Evolutionary conservation across 495 filamentous ascomycete species (phyloP).

Genomic region (Aspergillus panamensis): DNA sequence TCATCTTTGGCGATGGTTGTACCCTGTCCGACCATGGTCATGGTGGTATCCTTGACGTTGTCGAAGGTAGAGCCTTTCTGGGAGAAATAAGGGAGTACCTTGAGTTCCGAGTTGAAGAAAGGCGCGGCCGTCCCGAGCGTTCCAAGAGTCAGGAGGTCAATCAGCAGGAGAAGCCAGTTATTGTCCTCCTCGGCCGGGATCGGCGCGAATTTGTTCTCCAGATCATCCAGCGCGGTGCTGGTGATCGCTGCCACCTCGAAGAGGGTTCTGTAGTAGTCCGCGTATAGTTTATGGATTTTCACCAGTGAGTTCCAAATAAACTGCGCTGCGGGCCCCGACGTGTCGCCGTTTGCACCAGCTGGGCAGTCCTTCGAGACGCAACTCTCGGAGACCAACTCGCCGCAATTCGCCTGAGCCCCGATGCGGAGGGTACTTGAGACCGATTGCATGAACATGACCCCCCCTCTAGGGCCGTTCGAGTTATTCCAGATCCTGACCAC

Average conservation of each 20-base stretch:
- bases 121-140: conserved; percentile 18
- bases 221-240: background rate
- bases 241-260: background rate
- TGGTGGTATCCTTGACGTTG: background rate
- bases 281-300: background rate
- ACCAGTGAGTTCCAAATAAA: conserved; percentile 1
- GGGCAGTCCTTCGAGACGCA: background rate
- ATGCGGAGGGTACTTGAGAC: background rate
- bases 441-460: background rate
- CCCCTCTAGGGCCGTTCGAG: background rate
- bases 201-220: conserved; percentile 34
- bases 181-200: conserved; percentile 21
- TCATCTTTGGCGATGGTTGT: conserved; percentile 2
- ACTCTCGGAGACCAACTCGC: background rate
- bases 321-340: background rate
- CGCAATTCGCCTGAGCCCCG: background rate
- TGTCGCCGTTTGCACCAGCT: background rate
- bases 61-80: background rate
- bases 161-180: conserved; percentile 24
- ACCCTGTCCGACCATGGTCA: background rate
- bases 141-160: conserved; percentile 27
- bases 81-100: background rate
- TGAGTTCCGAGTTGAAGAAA: conserved; percentile 21
- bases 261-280: background rate
- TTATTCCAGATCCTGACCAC: background rate